Evolutionary conservation across 2,329 filamentous ascomycete species (phyloP).

Genomic region (Colletotrichum noveboracense): DNA sequence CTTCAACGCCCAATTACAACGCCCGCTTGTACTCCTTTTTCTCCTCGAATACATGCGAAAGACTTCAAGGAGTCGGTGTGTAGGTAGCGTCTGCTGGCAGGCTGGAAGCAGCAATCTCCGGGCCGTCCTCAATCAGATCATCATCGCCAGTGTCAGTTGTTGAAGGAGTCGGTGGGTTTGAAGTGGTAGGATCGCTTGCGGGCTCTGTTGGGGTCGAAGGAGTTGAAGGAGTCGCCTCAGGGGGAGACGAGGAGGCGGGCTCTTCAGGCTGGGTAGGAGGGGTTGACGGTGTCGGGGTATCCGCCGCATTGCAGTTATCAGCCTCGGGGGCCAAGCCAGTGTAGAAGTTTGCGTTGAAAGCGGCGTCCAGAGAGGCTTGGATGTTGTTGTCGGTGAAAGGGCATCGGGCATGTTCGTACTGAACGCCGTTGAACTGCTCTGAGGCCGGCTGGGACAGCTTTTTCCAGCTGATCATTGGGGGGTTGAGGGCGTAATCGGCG

Average conservation of each 20-base stretch:
- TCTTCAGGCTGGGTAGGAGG: background rate
- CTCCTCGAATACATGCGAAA: background rate
- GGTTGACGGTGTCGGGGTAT: background rate
- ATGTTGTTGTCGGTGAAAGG: background rate
- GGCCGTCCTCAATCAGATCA: background rate
- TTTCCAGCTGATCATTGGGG: background rate
- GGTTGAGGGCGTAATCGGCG: background rate
- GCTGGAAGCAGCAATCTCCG: background rate
- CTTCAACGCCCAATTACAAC: background rate
- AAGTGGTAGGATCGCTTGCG: background rate
- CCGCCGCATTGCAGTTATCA: background rate
- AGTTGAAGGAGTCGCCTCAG: background rate
- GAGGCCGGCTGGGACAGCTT: background rate
- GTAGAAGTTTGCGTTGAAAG: background rate
- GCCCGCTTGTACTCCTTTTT: background rate
- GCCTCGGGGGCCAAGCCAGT: background rate
- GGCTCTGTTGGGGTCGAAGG: background rate
- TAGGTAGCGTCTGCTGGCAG: background rate
- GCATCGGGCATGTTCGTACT: background rate
- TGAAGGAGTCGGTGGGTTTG: background rate
- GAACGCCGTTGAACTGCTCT: background rate
- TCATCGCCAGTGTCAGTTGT: background rate
- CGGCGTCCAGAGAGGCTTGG: background rate
- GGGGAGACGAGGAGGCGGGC: background rate
- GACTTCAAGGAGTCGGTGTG: background rate